Evolutionary conservation across 306 rosid species (phyloP), one percentile per base, ranked within the genome.

Genomic region (Mimosa bimucronata): DNA sequence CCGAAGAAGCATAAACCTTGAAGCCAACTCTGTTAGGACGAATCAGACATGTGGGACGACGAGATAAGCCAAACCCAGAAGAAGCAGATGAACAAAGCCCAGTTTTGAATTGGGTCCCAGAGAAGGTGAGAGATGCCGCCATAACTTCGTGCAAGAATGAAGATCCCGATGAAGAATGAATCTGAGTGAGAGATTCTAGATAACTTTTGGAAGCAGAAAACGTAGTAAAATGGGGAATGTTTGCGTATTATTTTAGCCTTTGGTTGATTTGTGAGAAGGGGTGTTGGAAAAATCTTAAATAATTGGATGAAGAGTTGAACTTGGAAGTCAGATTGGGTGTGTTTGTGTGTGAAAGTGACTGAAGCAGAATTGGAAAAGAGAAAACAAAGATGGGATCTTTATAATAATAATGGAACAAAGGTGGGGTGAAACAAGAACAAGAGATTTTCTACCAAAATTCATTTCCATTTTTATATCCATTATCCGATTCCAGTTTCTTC

Each of bases 91-190:
- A n/a, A n/a, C n/a, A n/a, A 80, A 79, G 88, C 66, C 78, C 82
- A 25, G 84, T 73, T 71, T 78, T 87, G 83, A 95, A 67, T n/a
- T 90, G 94, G 77, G 88, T 82, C 38, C 90, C 94, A 75, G 88
- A 80, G 44, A 88, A 82, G 74, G 86, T 81, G 46, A 95, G 79
- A 70, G 94, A 85, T 58, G 97, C 94, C 99, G 97, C 94, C 99
- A 95, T 95, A 30, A 10, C 77, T 80, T 75, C 82, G 68, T 82
- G 66, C 77, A 45, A 42, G 45, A 42, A 42, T 45, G 23, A 44
- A 10, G 46, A 38, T n/a, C 28, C 14, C 29, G 28, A 8, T 10
- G 75, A 74, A 16, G 79, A 74, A 79, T 25, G 94, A 92, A 92
- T 90, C 91, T 74, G 82, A 86, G 85, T 80, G 38, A 40, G 70